Evolutionary conservation across 208 protist species (phyloP), one percentile per base, ranked within the genome.

Genomic region (Naegleria fowleri): DNA sequence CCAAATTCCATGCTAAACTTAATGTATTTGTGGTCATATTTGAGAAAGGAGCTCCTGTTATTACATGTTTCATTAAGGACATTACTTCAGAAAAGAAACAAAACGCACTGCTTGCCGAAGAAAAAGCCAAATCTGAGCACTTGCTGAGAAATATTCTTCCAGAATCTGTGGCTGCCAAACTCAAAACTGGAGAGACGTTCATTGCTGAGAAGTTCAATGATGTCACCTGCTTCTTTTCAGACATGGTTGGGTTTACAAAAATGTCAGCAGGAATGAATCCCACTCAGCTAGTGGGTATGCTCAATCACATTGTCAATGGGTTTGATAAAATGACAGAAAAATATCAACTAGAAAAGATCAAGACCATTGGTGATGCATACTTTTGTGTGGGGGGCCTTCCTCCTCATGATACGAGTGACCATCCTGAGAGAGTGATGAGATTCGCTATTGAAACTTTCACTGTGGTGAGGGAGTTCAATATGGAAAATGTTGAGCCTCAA

Each of bases 181-280:
- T 79, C 25, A 79, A 79, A 79, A 7, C 16, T 6, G 67, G 67
- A 36, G 67, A 79, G 6, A 79, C 67, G 13, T 79, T 36, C n/a
- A 79, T 79, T 15, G 67, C 67, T 7, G 67, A 79, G 36, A 79
- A 79, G 29, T 29, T 79, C 9, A n/a, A 25, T 36, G 67, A 79
- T 36, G 25, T 79, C 0, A 79, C 67, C 6, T 79, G 67, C 25
- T 79, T 79, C 1, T 79, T 79, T 9, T 36, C 25, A 36, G 67
- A 79, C 9, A 79, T 79, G 43, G 86, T 89, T 55, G 19, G 91
- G 39, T 95, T 95, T 79, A 93, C 93, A 59, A 91, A 95, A 79
- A 91, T 94, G 90, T 88, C 36, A 15, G 9, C 33, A n/a, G 7
- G 91, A 41, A 86, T 94, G 79, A 75, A 90, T 33, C 48, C 94